These are phyloP conservation scores for Penicillium coprophilum DNA, from an alignment of 495 filamentous ascomycete genomes.

Conservation along the genomic window DNA sequence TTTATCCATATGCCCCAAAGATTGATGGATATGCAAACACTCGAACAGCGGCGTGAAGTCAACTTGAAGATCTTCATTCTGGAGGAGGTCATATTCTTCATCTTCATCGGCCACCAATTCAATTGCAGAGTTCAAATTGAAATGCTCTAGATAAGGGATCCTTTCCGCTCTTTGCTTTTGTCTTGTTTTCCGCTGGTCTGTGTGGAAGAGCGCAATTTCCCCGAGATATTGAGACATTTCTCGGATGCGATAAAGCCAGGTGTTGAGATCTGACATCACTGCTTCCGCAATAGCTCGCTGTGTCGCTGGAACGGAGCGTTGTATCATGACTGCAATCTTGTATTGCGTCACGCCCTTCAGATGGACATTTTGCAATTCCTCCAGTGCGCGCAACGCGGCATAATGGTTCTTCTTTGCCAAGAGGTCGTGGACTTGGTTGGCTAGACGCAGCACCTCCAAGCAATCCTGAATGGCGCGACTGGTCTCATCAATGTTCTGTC, in stretches of 20 bases:
- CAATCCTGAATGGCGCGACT: conserved; percentile 85
- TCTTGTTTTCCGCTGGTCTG: conserved; percentile 77
- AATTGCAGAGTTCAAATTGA: conserved; percentile 93
- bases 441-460: conserved; percentile 83
- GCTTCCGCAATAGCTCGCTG: conserved; percentile 91
- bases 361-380: conserved; percentile 95
- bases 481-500: conserved; percentile 97
- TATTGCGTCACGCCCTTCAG: conserved; percentile 90
- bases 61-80: conserved; percentile 91
- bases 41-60: conserved; percentile 96
- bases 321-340: conserved; percentile 93
- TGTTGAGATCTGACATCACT: conserved; percentile 96
- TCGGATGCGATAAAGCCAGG: conserved; percentile 93
- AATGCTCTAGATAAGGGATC: conserved; percentile 68
- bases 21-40: conserved; percentile 94
- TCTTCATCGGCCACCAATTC: conserved; percentile 92
- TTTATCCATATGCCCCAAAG: conserved; percentile 85
- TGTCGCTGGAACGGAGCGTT: conserved; percentile 88
- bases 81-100: conserved; percentile 90
- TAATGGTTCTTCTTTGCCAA: conserved; percentile 92
- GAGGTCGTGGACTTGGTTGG: conserved; percentile 92
- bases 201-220: conserved; percentile 96
- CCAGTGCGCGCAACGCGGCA: conserved; percentile 85
- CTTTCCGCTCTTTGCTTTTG: conserved; percentile 77
- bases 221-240: conserved; percentile 94